Evolutionary conservation across 208 protist genomes (phyloP), one percentile per base, ranked within the genome.

Genomic region (Crithidia expoeki): DNA sequence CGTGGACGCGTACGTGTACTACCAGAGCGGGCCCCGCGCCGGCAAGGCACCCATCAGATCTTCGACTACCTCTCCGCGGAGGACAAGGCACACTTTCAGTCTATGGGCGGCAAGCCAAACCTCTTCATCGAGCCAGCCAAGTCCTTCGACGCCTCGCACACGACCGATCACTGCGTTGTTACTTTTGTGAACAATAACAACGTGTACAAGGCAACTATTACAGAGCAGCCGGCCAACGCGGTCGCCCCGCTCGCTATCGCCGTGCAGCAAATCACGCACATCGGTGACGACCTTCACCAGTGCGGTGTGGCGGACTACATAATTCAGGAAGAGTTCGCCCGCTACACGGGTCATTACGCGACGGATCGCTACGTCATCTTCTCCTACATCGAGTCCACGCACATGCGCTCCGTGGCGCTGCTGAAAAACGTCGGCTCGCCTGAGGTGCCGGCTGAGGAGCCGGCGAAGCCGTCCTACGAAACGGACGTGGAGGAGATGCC

Each of bases 301-400:
- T 88, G 79, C 71, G 94, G 94, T 46, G 79, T 88, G 28, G 86
- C 94, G 0, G 91, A 96, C 70, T 97, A 94, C 76, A 94, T 96
- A 25, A 90, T 96, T 36, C 94, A 98, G 56, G 94, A 98, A 62
- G 94, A 98, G 66, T 98, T 98, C 61, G 68, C 63, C 52, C 84
- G 93, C 28, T 94, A 87, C 73, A 96, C 90, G 16, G 93, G 90
- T 12, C 92, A 96, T 69, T 95, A 86, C 47, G 80, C 92, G 12
- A 89, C 82, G n/a, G 75, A 80, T n/a, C 67, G 77, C 23, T 85
- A 87, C 67, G 58, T 94, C 19, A 14, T 94, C 14, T 93, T 87
- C 73, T 86, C 75, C 57, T 93, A 91, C 80, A 96, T 76, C 9
- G 92, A 96, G 74, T 80, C 71, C 7, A 77, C 86, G 19, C 84